Conservation (phyloP, 2,329 filamentous ascomycete species). For the Monilinia laxa region DNA sequence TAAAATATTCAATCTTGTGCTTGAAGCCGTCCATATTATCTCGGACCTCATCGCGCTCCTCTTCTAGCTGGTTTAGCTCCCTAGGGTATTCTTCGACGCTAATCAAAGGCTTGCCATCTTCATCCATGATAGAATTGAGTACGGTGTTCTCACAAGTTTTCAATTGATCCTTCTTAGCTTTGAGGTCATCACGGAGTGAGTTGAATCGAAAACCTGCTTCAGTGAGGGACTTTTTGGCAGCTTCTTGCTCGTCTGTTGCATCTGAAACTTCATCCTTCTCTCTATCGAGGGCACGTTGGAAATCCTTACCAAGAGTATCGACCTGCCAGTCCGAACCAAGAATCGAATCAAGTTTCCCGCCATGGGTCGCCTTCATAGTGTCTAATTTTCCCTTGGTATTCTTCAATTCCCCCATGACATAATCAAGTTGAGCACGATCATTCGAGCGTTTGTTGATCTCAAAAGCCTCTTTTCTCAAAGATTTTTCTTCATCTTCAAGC, state of each 20-base stretch:
- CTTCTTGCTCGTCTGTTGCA: constrained; percentile 69
- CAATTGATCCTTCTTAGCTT: constrained; percentile 62
- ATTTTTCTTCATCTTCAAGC: constrained; percentile 70
- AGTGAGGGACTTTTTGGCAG: constrained; percentile 68
- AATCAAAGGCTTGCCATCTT: constrained; percentile 43
- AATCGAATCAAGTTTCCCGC: constrained; percentile 63
- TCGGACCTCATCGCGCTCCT: constrained; percentile 52
- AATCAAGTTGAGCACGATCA: constrained; percentile 80
- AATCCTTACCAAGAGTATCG: constrained; percentile 67
- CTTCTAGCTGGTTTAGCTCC: constrained; percentile 51
- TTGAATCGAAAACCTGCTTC: constrained; percentile 73
- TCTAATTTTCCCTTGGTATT: constrained; percentile 73
- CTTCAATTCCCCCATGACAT: constrained; percentile 75
- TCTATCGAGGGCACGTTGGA: constrained; percentile 60
- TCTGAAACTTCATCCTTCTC: constrained; percentile 60
- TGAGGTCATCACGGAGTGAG: constrained; percentile 61
- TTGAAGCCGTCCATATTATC: constrained; percentile 69
- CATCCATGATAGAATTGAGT: constrained; percentile 48
- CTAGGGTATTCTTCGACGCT: constrained; percentile 55
- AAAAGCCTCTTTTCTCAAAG: constrained; percentile 75
- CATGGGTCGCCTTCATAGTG: constrained; percentile 74
- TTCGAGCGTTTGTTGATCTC: constrained; percentile 78
- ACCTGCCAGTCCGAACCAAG: constrained; percentile 68
- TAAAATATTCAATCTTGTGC: constrained; percentile 70
- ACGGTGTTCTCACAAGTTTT: constrained; percentile 60